Evolutionary conservation across 495 filamentous ascomycete species (phyloP).

Genomic region (Aspergillus nidulans): DNA sequence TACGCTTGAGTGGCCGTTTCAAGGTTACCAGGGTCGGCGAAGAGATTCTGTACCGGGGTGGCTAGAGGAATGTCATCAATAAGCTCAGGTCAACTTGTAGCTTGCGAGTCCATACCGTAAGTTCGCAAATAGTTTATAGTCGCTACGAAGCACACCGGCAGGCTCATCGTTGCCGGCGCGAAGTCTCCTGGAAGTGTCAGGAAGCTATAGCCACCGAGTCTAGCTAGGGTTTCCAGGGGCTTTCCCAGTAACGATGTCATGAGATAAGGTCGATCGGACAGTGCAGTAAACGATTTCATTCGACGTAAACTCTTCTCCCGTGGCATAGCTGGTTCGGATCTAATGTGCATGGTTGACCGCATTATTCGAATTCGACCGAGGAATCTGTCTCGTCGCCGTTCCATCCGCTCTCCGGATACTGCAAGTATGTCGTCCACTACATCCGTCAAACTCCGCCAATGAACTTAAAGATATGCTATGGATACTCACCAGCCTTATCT

Average conservation of each 20-base stretch:
- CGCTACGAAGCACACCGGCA: slow-evolving; percentile 74
- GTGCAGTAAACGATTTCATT: slow-evolving; percentile 32
- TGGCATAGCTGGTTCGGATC: slow-evolving; percentile 39
- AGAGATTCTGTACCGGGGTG: slow-evolving; percentile 26
- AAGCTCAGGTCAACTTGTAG: neutral
- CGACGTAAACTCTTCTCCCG: slow-evolving; percentile 49
- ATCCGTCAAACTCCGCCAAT: neutral
- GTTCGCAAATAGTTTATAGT: slow-evolving; percentile 61
- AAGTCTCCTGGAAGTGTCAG: slow-evolving; percentile 64
- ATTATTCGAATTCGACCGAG: slow-evolving; percentile 30
- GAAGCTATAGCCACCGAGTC: slow-evolving; percentile 68
- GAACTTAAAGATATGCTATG: neutral
- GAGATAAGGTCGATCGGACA: slow-evolving; percentile 31
- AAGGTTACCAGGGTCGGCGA: slow-evolving; percentile 30
- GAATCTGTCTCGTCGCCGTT: slow-evolving; percentile 20
- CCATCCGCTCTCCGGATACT: neutral
- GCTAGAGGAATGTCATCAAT: slow-evolving; percentile 13
- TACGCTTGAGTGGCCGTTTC: slow-evolving; percentile 32
- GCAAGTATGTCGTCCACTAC: neutral
- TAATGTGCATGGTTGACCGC: slow-evolving; percentile 29
- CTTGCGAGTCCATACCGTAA: slow-evolving; percentile 50
- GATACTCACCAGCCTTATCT: neutral
- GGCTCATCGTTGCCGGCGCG: slow-evolving; percentile 55
- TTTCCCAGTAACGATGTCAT: slow-evolving; percentile 58
- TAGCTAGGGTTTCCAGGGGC: slow-evolving; percentile 59